Conservation (phyloP, 805 yeast genomes). For the Candida coleopterorum region DNA sequence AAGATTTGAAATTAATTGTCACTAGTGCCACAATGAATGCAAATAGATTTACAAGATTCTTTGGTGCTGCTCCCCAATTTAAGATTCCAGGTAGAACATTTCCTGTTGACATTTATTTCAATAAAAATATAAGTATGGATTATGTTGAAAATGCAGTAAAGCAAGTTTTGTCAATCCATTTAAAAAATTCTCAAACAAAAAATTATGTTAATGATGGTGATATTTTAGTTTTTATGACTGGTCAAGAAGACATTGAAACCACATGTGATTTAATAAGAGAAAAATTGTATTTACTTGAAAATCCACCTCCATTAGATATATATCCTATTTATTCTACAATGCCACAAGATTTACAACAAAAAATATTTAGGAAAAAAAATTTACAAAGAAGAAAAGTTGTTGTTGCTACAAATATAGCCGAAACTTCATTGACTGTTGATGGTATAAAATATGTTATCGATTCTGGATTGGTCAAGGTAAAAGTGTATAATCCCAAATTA, state of each 20-base stretch:
- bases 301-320: conserved; percentile 59
- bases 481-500: conserved; percentile 76
- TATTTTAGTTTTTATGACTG: conserved; percentile 87
- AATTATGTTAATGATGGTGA: conserved; percentile 59
- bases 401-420: conserved; percentile 93
- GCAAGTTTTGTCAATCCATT: conserved; percentile 72
- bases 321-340: conserved; percentile 83
- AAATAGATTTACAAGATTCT: conserved; percentile 66
- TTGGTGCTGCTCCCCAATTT: conserved; percentile 81
- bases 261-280: conserved; percentile 66
- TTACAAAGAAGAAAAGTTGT: conserved; percentile 72
- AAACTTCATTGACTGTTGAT: conserved; percentile 90
- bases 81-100: conserved; percentile 88
- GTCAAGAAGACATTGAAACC: conserved; percentile 90
- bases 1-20: conserved; percentile 75
- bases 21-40: conserved; percentile 96
- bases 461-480: conserved; percentile 76
- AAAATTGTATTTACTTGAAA: conserved; percentile 46
- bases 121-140: conserved; percentile 59
- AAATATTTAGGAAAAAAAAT: conserved; percentile 61
- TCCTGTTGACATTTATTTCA: conserved; percentile 75
- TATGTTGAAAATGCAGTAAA: conserved; percentile 85
- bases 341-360: conserved; percentile 75
- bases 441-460: conserved; percentile 85
- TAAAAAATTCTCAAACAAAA: conserved; percentile 27